These are phyloP conservation scores for Suillus luteus DNA, from an alignment of 768 basidiomycete species.

Conservation along the genomic window DNA sequence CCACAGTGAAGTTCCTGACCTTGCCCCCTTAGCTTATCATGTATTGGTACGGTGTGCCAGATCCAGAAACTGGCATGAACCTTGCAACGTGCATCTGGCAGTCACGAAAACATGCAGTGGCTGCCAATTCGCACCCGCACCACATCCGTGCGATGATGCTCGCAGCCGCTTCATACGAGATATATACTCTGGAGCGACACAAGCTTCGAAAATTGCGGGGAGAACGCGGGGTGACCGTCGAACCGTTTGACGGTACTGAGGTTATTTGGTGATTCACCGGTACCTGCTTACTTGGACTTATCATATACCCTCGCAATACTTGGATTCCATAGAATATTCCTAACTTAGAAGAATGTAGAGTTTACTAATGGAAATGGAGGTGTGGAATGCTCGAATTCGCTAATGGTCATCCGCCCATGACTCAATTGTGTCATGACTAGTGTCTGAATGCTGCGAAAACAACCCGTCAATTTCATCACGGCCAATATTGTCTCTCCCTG, in stretches of 20 bases:
- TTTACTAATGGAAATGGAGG: conserved; percentile 20
- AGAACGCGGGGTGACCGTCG: conserved; percentile 53
- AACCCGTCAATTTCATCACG: conserved; percentile 14
- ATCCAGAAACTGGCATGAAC: conserved; percentile 76
- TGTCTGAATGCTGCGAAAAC: conserved; percentile 14
- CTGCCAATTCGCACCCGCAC: conserved; percentile 76
- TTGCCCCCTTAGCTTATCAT: conserved; percentile 60
- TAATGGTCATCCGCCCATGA: conserved; percentile 34
- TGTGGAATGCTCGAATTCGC: conserved; percentile 1
- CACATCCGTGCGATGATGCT: conserved; percentile 85
- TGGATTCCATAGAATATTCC: not conserved
- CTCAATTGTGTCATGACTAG: conserved; percentile 38
- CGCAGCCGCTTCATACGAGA: conserved; percentile 74
- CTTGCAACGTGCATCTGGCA: conserved; percentile 97
- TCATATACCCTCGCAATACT: conserved; percentile 3
- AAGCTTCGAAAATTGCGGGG: conserved; percentile 69
- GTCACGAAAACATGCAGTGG: conserved; percentile 79
- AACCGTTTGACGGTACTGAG: conserved; percentile 61
- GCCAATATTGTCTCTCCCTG: conserved; percentile 13
- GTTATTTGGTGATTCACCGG: conserved; percentile 61
- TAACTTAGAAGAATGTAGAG: conserved; percentile 5
- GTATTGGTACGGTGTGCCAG: conserved; percentile 93
- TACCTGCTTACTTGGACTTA: conserved; percentile 14
- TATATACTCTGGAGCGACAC: conserved; percentile 78
- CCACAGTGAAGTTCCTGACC: conserved; percentile 12